Evolutionary conservation across 2,329 filamentous ascomycete genomes (phyloP).

Genomic region (Trichocomaceae sp.): DNA sequence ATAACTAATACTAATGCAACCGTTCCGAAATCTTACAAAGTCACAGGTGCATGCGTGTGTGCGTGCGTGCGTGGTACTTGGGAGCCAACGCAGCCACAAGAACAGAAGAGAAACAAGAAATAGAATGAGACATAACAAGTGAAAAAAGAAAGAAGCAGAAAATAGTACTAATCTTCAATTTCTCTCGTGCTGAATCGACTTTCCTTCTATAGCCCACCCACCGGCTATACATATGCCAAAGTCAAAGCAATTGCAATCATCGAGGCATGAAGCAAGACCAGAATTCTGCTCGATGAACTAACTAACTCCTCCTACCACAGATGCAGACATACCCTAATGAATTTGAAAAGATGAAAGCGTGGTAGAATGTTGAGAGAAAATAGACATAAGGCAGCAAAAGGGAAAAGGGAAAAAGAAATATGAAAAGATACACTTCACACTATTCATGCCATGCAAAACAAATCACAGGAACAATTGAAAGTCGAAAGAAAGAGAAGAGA

Average conservation of each 20-base stretch:
- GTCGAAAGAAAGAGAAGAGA: neutral
- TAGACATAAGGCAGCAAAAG: slow-evolving; percentile 2
- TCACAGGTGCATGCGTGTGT: slow-evolving; percentile 9
- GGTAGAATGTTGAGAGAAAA: slow-evolving; percentile 6
- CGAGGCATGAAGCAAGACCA: neutral
- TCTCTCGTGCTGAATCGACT: neutral
- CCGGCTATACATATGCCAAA: slow-evolving; percentile 3
- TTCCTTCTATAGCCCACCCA: neutral
- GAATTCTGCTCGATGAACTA: slow-evolving; percentile 7
- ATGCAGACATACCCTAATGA: slow-evolving; percentile 8
- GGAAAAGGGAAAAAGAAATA: no score
- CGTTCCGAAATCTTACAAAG: slow-evolving; percentile 15
- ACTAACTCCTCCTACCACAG: slow-evolving; percentile 10
- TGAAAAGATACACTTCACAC: slow-evolving; percentile 2
- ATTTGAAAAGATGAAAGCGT: slow-evolving; percentile 3
- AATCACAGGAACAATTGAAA: slow-evolving; percentile 1
- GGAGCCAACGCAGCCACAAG: neutral
- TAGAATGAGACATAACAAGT: no score
- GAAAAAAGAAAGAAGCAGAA: slow-evolving; percentile 10
- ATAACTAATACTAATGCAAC: slow-evolving; percentile 13
- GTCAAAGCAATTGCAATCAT: slow-evolving; percentile 6
- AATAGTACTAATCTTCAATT: neutral
- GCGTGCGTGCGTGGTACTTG: slow-evolving; percentile 5
- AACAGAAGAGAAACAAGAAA: slow-evolving; percentile 1
- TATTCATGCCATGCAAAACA: slow-evolving; percentile 15